Conservation (phyloP, 805 yeast genomes). For the Suhomyces faveliae region DNA sequence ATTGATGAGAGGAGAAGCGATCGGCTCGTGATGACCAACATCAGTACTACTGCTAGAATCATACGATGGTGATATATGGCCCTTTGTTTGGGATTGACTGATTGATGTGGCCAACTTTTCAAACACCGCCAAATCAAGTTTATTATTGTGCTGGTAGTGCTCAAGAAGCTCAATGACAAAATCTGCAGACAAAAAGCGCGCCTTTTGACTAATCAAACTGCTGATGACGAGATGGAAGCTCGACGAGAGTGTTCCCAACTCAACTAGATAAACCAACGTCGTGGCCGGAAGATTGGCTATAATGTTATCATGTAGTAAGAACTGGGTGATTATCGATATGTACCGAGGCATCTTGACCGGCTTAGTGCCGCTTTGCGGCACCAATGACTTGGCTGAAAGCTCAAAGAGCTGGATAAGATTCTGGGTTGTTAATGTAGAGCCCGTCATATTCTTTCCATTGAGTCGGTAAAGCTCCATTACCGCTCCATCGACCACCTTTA, state of each 20-base stretch:
- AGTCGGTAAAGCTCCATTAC: constrained; percentile 17
- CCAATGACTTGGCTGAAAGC: constrained; percentile 14
- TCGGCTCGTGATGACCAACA: neutral
- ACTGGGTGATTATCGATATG: constrained; percentile 23
- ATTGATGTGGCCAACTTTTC: constrained; percentile 11
- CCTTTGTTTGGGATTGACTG: neutral
- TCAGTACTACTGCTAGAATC: neutral
- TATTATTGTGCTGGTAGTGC: constrained; percentile 8
- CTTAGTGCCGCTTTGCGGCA: neutral
- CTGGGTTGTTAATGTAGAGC: constrained; percentile 2
- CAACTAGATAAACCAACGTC: constrained; percentile 25
- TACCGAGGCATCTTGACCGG: constrained; percentile 24
- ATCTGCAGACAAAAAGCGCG: constrained; percentile 12
- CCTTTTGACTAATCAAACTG: constrained; percentile 11
- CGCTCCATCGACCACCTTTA: constrained; percentile 21
- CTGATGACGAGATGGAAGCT: constrained; percentile 13
- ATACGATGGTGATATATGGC: neutral
- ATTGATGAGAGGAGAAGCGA: constrained; percentile 13
- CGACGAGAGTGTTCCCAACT: constrained; percentile 22
- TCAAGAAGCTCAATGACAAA: constrained; percentile 17
- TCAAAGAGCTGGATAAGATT: constrained; percentile 18
- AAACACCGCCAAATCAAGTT: constrained; percentile 14
- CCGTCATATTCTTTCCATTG: constrained; percentile 8
- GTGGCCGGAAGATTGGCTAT: constrained; percentile 14
- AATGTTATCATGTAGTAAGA: constrained; percentile 13